Percentiles rank a stretch among this genome's conserved stretches.
These are phyloP conservation scores for Trypanosoma conorhini DNA, from an alignment of 208 protist genomes.

Conservation along the genomic window DNA sequence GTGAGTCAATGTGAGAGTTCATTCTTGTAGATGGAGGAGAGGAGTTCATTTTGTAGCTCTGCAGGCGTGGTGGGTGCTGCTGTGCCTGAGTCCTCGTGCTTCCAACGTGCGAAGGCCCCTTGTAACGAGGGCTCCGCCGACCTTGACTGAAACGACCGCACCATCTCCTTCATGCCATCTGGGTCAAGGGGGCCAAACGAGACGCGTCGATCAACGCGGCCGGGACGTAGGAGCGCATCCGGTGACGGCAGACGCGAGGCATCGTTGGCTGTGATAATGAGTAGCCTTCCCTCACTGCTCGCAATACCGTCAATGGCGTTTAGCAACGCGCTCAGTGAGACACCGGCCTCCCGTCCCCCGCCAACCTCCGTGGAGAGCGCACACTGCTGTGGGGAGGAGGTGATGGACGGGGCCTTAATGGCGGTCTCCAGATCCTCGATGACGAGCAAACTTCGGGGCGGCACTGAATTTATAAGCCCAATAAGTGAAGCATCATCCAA, in stretches of 20 bases:
- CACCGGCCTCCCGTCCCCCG: constrained; percentile 29
- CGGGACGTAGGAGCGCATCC: constrained; percentile 92
- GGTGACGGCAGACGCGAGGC: constrained; percentile 79
- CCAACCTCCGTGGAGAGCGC: constrained; percentile 19
- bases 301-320: constrained; percentile 96
- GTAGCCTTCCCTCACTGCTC: constrained; percentile 90
- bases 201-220: constrained; percentile 88
- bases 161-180: constrained; percentile 50
- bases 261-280: constrained; percentile 96
- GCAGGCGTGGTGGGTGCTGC: constrained; percentile 18
- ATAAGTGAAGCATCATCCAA: constrained; percentile 89
- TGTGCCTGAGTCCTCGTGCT: not conserved
- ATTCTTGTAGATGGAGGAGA: constrained; percentile 23
- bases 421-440: constrained; percentile 96
- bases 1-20: not conserved
- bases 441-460: constrained; percentile 85
- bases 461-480: constrained; percentile 75
- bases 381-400: not conserved
- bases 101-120: not conserved
- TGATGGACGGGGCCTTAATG: constrained; percentile 37
- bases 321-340: constrained; percentile 94
- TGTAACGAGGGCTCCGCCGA: not conserved
- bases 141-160: constrained; percentile 22
- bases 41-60: constrained; percentile 31
- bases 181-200: constrained; percentile 48